Percentiles rank a stretch among this genome's conserved stretches.
Evolutionary conservation across 2,329 filamentous ascomycete genomes (phyloP).

Genomic region (Tolypocladium amazonense): DNA sequence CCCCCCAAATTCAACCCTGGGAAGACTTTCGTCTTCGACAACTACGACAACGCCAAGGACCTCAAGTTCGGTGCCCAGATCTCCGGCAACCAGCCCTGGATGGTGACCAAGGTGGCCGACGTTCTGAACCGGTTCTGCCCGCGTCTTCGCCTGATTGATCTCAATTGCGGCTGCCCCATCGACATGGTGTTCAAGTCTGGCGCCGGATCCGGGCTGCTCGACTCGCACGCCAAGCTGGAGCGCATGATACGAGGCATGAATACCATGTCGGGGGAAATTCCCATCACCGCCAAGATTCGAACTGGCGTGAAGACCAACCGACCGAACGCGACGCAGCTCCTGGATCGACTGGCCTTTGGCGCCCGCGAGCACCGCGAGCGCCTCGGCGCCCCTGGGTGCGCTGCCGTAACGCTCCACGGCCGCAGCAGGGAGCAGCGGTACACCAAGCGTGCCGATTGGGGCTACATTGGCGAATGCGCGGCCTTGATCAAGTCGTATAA

Average conservation of each 20-base stretch:
- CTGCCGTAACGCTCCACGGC: constrained; percentile 92
- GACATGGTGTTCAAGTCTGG: constrained; percentile 85
- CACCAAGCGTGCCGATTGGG: constrained; percentile 85
- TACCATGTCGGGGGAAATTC: constrained; percentile 76
- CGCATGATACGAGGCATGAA: constrained; percentile 97
- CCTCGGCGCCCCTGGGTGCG: constrained; percentile 70
- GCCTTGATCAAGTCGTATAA: constrained; percentile 75
- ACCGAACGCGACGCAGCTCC: constrained; percentile 70
- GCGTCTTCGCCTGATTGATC: constrained; percentile 77
- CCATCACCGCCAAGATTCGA: constrained; percentile 89
- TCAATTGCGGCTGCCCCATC: constrained; percentile 97
- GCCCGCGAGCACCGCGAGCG: constrained; percentile 59
- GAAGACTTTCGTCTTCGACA: constrained; percentile 46
- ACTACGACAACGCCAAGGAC: constrained; percentile 75
- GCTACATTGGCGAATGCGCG: constrained; percentile 84
- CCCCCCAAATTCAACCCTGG: constrained; percentile 57
- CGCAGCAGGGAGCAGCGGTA: constrained; percentile 91
- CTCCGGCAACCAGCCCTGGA: constrained; percentile 83
- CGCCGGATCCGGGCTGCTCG: constrained; percentile 85
- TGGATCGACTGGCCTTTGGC: constrained; percentile 75
- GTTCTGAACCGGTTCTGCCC: constrained; percentile 67
- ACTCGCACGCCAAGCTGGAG: constrained; percentile 76
- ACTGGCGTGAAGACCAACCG: constrained; percentile 76
- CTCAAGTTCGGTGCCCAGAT: constrained; percentile 89
- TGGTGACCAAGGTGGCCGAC: constrained; percentile 81